Base-by-base conservation (phyloP, 192 early-diverging fungal species). In the Thamnidium elegans region DNA sequence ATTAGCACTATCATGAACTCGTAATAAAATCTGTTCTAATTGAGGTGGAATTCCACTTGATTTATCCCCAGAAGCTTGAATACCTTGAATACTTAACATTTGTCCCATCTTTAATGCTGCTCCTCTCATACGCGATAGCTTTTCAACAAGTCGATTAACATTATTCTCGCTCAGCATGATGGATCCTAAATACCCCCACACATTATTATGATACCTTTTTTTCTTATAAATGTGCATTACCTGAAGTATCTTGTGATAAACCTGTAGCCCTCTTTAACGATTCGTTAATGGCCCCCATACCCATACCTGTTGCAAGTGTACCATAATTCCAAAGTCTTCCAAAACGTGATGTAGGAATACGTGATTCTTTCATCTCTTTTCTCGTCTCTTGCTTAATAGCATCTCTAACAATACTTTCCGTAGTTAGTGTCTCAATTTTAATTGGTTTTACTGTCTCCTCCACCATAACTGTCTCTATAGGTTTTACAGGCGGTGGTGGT, bases 41-140 rank as follows among this genome's bases (percentile, higher is more conserved):
- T 96, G 91, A 31, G 79, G 78, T 1, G 96, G 87, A 21, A 97
- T 61, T 74, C 85, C 82, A 26, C 21, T 45, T 45, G 80, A 81
- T 30, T 86, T 84, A 0, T 50, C 66, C 8, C 32, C 51, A 4
- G 65, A 66, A 5, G 68, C 73, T 23, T 71, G 67, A 43, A 61
- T 81, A 81, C 90, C 90, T 79, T 99, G 97, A 66, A 99, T 99
- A 68, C 90, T 92, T 2, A 99, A 70, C 94, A 99, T 97, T 72
- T 99, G 97, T 4, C 95, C 97, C 39, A 99, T 83, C 67, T 99
- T 99, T 14, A 99, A 76, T 5, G 97, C 97, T 0, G 97, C 97
- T 1, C 97, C 97, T 42, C 97, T 87, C 95, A 99, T 97, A 39
- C 81, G 80, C 0, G 93, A 88, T 15, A 99, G 80, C 59, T 91